Evolutionary conservation across 2,329 filamentous ascomycete genomes (phyloP), one percentile per base, ranked within the genome.

Genomic region (Monosporascus ibericus): DNA sequence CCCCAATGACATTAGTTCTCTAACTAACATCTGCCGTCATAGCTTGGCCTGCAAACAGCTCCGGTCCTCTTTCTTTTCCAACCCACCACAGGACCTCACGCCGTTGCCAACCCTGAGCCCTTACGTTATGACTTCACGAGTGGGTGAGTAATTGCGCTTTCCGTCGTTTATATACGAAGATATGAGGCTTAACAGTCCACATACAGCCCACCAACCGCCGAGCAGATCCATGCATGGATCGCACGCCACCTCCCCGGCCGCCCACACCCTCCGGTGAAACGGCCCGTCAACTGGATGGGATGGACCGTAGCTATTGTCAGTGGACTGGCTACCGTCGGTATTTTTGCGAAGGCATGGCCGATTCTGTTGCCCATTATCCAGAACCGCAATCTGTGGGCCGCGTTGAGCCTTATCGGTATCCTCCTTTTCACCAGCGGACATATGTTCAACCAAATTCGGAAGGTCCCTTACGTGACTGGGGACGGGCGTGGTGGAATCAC

Each of bases 391-490:
- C 74, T 97, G 18, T 99, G 94, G 94, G 92, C 92, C 24, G 90
- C 88, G 22, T 72, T 95, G 64, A 95, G 88, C 70, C 76, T 99
- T 60, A 91, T 97, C 64, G 79, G 85, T 15, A 92, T 99, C 57
- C 81, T 99, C 42, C 78, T 96, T 53, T 99, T 97, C 74, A 96
- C 88, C 47, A 94, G 88, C 63, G 95, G 94, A 39, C 92, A 97
- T 73, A 99, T 99, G 95, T 99, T 95, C 80, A 99, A 97, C 72
- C 92, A 96, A 67, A 99, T 99, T 66, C 84, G 95, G 62, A 92
- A 94, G 70, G 90, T 95, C 3, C 94, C 94, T 3, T 99, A 99
- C 63, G 90, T 97, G 34, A 79, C 85, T 42, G 88, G 87, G 42
- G 85, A 97, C 67, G 90, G 90, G 38, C 84, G 81, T 51, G 94